Conservation (phyloP, 2,329 filamentous ascomycete species). For the Karstenula rhodostoma region DNA sequence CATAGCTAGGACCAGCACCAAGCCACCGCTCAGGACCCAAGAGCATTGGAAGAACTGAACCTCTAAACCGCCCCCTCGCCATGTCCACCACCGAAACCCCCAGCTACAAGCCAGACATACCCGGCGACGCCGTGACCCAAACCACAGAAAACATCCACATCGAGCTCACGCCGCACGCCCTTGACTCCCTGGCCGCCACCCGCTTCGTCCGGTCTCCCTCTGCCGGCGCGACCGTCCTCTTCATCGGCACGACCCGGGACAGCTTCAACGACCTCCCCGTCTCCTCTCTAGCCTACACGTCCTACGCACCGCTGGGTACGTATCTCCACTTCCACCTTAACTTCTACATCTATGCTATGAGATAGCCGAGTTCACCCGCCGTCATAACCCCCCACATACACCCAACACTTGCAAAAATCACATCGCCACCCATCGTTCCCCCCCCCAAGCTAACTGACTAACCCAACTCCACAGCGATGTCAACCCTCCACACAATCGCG, state of each 20-base stretch:
- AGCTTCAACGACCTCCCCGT: slow-evolving; percentile 76
- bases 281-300: slow-evolving; percentile 75
- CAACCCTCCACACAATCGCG: slow-evolving; percentile 72
- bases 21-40: slow-evolving; percentile 11
- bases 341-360: no score
- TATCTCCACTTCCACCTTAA: no score
- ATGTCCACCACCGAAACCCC: slow-evolving; percentile 41
- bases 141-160: slow-evolving; percentile 65
- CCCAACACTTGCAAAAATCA: no score
- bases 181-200: slow-evolving; percentile 67
- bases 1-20: slow-evolving; percentile 3
- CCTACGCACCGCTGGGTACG: slow-evolving; percentile 70
- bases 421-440: no score
- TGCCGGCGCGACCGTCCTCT: slow-evolving; percentile 43
- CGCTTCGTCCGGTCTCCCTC: slow-evolving; percentile 68
- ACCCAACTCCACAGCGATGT: slow-evolving; percentile 59
- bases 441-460: no score
- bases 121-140: slow-evolving; percentile 35
- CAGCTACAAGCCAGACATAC: slow-evolving; percentile 38
- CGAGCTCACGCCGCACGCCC: slow-evolving; percentile 69
- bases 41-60: neutral
- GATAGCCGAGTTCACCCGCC: no score
- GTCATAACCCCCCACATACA: no score
- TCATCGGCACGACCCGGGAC: slow-evolving; percentile 75
- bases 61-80: neutral